A percentile compares a stretch with the other conserved stretches of the same genome.
Conservation (phyloP, 495 filamentous ascomycete species). For the Penicillium herquei region DNA sequence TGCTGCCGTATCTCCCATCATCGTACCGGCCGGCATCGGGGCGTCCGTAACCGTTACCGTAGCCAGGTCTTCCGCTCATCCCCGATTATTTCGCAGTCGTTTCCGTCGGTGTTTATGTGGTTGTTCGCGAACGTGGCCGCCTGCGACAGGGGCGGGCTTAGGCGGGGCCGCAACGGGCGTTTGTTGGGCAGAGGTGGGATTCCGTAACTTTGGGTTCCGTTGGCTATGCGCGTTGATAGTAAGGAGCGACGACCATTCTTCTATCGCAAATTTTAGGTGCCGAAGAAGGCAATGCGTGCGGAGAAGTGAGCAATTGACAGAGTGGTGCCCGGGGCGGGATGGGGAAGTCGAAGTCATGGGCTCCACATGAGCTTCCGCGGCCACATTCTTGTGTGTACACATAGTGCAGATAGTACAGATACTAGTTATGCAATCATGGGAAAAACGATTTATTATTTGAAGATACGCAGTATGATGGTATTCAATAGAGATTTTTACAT, state of each 20-base stretch:
- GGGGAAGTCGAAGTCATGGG: slow-evolving; percentile 17
- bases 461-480: neutral
- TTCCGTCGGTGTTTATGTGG: slow-evolving; percentile 3
- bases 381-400: slow-evolving; percentile 20
- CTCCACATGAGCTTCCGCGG: slow-evolving; percentile 29
- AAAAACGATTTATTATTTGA: no score
- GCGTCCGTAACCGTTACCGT: slow-evolving; percentile 46
- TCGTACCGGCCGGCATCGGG: slow-evolving; percentile 43
- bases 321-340: slow-evolving; percentile 18
- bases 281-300: slow-evolving; percentile 5
- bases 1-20: slow-evolving; percentile 38
- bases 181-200: neutral
- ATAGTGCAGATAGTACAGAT: neutral
- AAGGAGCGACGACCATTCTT: slow-evolving; percentile 21
- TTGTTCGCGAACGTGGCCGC: slow-evolving; percentile 8
- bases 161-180: slow-evolving; percentile 8
- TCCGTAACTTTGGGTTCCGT: slow-evolving; percentile 12
- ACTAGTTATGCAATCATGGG: no score
- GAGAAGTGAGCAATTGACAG: slow-evolving; percentile 3
- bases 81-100: slow-evolving; percentile 15
- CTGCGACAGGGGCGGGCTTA: slow-evolving; percentile 22
- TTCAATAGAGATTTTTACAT: neutral
- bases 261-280: neutral
- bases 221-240: slow-evolving; percentile 15
- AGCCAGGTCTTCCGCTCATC: slow-evolving; percentile 45